Evolutionary conservation across 1,139 yeast genomes (phyloP), one percentile per base, ranked within the genome.

Genomic region (Magnusiomyces magnusii): DNA sequence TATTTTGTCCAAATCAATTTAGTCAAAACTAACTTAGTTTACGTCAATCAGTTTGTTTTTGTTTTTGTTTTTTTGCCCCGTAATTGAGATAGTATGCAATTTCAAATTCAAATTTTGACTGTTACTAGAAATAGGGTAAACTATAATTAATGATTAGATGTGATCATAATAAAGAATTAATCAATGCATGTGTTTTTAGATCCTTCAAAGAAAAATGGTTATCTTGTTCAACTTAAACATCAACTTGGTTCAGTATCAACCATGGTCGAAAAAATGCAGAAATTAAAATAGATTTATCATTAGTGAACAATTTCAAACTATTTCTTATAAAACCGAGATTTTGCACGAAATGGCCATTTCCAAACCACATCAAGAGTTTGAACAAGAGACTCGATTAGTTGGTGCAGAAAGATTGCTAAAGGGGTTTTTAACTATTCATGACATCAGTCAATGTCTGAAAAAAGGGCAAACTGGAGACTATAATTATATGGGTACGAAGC

Each of bases 321-420:
- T 64, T 64, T 53, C 66, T 66, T 2, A 60, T 64, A 24, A 59
- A 64, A 19, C 59, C 66, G 13, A 61, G 63, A 80, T 65, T 64
- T 79, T 49, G 65, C 78, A 19, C 67, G 81, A 27, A 72, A 70
- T 27, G 82, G 82, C 1, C 73, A 77, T 52, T 76, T 78, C 60
- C 76, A 74, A 0, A 71, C 73, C 17, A 74, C 76, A 2, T n/a
- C 62, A 68, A 2, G 62, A 58, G 13, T 65, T 76, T 55, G 70
- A 69, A 62, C 58, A 62, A 7, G 80, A 76, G 57, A 67, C 76
- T 1, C 61, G 62, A 0, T 62, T 77, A 7, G 36, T 13, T 7
- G 54, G 63, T 10, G 67, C 73, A 1, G 63, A 59, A 7, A 65
- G 65, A 15, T 61, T 75, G 52, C 61, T 74, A 19, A 61, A 61